Conservation (phyloP, 2,329 filamentous ascomycete species). For the Aspergillus brunneoviolaceus region DNA sequence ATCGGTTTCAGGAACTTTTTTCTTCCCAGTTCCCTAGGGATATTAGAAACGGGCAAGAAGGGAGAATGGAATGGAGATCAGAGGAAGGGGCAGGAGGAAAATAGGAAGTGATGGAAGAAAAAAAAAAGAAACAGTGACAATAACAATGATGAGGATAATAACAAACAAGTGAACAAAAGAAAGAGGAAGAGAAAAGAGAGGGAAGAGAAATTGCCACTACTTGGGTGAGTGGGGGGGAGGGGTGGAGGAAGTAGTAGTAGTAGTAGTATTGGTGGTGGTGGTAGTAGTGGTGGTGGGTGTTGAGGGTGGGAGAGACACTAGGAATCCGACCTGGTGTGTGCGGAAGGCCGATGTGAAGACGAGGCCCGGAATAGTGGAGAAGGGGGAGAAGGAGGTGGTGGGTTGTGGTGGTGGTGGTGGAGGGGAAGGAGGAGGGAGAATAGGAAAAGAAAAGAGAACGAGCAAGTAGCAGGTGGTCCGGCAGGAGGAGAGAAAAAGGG, state of each 20-base stretch:
- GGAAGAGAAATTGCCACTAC: constrained; percentile 17
- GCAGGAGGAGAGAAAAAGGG: constrained; percentile 13
- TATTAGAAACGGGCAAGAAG: constrained; percentile 14
- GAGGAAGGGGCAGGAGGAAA: constrained; percentile 10
- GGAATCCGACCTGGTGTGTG: background rate
- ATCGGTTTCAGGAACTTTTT: constrained; percentile 10
- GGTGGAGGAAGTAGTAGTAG: constrained; percentile 4
- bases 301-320: background rate
- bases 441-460: constrained; percentile 13
- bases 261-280: background rate
- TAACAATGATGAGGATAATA: background rate
- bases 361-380: constrained; percentile 10
- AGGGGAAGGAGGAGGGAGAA: constrained; percentile 1
- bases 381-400: constrained; percentile 5
- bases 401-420: background rate
- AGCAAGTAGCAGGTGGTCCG: constrained; percentile 12
- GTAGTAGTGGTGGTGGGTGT: background rate
- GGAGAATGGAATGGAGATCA: constrained; percentile 15
- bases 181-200: constrained; percentile 19
- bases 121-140: constrained; percentile 10
- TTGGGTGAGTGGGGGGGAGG: constrained; percentile 11
- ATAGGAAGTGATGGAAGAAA: constrained; percentile 10
- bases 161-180: constrained; percentile 2
- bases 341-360: constrained; percentile 1
- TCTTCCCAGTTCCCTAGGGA: constrained; percentile 11